A percentile compares a stretch with the other conserved stretches of the same genome.
Conservation (phyloP, 148 eudicot species). For the Heliosperma pusillum region DNA sequence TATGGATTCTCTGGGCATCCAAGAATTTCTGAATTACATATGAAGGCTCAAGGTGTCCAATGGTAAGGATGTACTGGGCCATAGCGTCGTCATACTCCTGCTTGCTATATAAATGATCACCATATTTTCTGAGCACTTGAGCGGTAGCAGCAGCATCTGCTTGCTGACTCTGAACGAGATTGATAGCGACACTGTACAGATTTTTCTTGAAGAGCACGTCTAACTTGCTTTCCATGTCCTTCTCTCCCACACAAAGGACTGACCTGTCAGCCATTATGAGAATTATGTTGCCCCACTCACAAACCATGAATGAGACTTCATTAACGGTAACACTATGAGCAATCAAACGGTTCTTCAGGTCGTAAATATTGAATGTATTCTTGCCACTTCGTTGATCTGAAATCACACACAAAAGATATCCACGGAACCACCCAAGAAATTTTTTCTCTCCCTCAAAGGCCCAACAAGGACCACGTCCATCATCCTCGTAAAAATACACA, state of each 20-base stretch:
- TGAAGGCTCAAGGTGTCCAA: conserved; percentile 95
- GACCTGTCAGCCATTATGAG: conserved; percentile 85
- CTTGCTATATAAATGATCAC: conserved; percentile 87
- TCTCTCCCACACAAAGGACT: conserved; percentile 82
- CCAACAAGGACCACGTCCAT: conserved; percentile 99
- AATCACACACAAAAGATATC: conserved; percentile 82
- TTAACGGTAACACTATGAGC: conserved; percentile 70
- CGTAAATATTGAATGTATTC: conserved; percentile 80
- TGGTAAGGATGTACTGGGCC: conserved; percentile 91
- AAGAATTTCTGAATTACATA: conserved; percentile 94
- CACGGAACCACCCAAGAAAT: conserved; percentile 94
- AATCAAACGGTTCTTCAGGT: conserved; percentile 81
- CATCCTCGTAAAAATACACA: conserved; percentile 87
- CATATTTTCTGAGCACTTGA: conserved; percentile 92
- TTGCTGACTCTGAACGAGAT: conserved; percentile 94
- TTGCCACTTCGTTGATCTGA: conserved; percentile 81
- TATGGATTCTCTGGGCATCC: conserved; percentile 97
- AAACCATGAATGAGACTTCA: conserved; percentile 90
- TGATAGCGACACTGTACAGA: conserved; percentile 91
- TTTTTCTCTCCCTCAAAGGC: conserved; percentile 98
- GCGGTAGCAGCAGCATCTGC: conserved; percentile 99
- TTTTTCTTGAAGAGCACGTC: conserved; percentile 95
- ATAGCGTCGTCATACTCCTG: conserved; percentile 92
- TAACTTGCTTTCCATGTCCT: conserved; percentile 98
- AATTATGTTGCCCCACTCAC: conserved; percentile 96